These are phyloP conservation scores for Talaromyces nanjingensis DNA, from an alignment of 495 filamentous ascomycete genomes.

Conservation along the genomic window DNA sequence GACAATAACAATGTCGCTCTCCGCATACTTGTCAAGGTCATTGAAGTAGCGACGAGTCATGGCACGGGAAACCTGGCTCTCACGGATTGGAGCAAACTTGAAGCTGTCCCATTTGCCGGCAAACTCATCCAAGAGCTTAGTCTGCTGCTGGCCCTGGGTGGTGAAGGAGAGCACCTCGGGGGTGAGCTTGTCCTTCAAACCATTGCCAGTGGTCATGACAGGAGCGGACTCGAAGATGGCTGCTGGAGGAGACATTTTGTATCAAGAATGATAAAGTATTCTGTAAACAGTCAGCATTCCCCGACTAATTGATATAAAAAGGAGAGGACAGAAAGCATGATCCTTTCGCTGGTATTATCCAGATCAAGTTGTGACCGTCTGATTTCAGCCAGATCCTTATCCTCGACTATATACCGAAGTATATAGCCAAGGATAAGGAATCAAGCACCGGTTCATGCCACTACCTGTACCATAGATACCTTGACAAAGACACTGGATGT, in stretches of 20 bases:
- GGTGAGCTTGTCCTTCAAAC: slow-evolving; percentile 40
- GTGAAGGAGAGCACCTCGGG: slow-evolving; percentile 31
- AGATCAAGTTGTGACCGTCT: slow-evolving; percentile 98
- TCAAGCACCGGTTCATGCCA: slow-evolving; percentile 66
- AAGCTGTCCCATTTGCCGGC: slow-evolving; percentile 68
- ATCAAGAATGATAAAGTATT: slow-evolving; percentile 21
- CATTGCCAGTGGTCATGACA: slow-evolving; percentile 30
- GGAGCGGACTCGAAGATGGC: slow-evolving; percentile 37
- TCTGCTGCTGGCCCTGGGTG: slow-evolving; percentile 33
- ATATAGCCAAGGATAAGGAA: slow-evolving; percentile 20
- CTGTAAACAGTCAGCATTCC: slow-evolving; percentile 34
- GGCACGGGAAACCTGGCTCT: slow-evolving; percentile 82
- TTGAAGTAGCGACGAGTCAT: slow-evolving; percentile 90
- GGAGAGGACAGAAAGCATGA: slow-evolving; percentile 61
- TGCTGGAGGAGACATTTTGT: slow-evolving; percentile 71
- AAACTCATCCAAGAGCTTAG: slow-evolving; percentile 54
- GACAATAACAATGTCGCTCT: slow-evolving; percentile 86
- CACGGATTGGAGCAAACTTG: slow-evolving; percentile 77
- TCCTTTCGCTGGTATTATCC: slow-evolving; percentile 99
- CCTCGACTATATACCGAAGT: background rate
- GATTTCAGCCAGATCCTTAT: slow-evolving; percentile 64
- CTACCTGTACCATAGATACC: slow-evolving; percentile 55
- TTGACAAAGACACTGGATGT: slow-evolving; percentile 43
- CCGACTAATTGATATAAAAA: slow-evolving; percentile 14
- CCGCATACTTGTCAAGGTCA: slow-evolving; percentile 82